Conservation (phyloP, 2,329 filamentous ascomycete genomes). For the Emmonsiellopsis sp. region DNA sequence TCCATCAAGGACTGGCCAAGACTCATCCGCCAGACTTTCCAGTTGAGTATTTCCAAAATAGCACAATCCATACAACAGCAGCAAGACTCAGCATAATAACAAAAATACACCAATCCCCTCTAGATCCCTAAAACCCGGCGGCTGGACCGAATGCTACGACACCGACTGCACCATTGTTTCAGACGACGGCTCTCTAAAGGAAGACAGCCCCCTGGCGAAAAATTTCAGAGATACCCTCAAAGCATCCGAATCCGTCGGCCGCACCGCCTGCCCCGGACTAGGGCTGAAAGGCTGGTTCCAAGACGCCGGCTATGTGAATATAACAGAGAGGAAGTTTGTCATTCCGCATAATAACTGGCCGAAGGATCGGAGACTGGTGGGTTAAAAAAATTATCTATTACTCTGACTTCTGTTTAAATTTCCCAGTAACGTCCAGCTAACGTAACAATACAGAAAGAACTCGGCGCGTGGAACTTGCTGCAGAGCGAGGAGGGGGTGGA, state of each 20-base stretch:
- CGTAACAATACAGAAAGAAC: constrained; percentile 12
- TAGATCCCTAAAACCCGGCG: constrained; percentile 9
- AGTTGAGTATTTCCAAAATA: constrained; percentile 7
- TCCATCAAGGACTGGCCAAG: constrained; percentile 45
- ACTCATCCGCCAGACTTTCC: constrained; percentile 37
- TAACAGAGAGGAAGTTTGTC: constrained; percentile 4
- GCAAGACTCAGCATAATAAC: background rate
- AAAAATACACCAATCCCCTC: background rate
- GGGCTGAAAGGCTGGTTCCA: constrained; percentile 7
- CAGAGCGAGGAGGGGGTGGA: constrained; percentile 13
- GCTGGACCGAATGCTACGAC: constrained; percentile 33
- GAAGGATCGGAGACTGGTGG: constrained; percentile 5
- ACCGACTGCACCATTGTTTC: constrained; percentile 19
- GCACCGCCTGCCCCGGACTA: constrained; percentile 6
- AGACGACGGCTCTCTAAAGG: constrained; percentile 19
- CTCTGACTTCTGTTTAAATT: background rate
- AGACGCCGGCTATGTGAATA: constrained; percentile 8
- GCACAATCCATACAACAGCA: background rate
- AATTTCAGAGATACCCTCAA: constrained; percentile 13
- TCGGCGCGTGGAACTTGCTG: constrained; percentile 8
- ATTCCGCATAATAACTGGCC: constrained; percentile 10
- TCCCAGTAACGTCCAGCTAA: background rate
- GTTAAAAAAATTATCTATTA: background rate
- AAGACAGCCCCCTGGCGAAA: background rate
- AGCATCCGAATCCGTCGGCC: constrained; percentile 15